Base-by-base conservation (phyloP, 805 yeast genomes). In the Saturnispora besseyi region DNA sequence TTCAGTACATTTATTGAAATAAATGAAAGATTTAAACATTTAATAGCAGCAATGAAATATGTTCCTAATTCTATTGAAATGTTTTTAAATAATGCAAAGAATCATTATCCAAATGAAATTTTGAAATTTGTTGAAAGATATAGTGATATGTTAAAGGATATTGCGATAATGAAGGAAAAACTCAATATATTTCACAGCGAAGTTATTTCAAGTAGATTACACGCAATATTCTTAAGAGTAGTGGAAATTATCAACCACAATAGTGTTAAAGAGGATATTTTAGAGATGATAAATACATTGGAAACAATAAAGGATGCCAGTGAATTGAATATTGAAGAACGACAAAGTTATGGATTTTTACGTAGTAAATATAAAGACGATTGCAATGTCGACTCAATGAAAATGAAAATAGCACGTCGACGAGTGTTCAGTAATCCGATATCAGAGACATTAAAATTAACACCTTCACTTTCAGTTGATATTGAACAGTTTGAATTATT, bases 191-290 rank as follows among this genome's bases (percentile, higher is more conserved):
- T 82, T 52, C 74, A 75, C 55, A 53, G 51, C 4, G 78, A 76
- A 40, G 55, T 75, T 29, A 69, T 82, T 4, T 82, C 79, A 51
- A 60, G 66, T 29, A 71, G 79, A 58, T 82, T 87, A 87, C 64
- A 69, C 53, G 72, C 72, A 24, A 66, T 81, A 2, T 79, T 81
- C 53, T 64, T 65, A 28, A 74, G 69, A 47, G 66, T 77, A 41
- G 60, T 66, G 3, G 78, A 78, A 53, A 59, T 74, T 4, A 57
- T 61, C 1, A 4, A 57, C 61, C 0, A 62, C 53, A 37, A 51
- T 26, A n/a, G 18, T 26, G 41, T 31, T 30, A 22, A 26, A 30
- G 44, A 44, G 18, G 40, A 12, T 33, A 10, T 43, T 3, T 22
- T 38, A 38, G 15, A 41, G 12, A 32, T 51, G 21, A 5, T 53